phyloP scores from a whole-genome alignment of 768 basidiomycete species.

The Hemileccinum rubropunctum region DNA sequence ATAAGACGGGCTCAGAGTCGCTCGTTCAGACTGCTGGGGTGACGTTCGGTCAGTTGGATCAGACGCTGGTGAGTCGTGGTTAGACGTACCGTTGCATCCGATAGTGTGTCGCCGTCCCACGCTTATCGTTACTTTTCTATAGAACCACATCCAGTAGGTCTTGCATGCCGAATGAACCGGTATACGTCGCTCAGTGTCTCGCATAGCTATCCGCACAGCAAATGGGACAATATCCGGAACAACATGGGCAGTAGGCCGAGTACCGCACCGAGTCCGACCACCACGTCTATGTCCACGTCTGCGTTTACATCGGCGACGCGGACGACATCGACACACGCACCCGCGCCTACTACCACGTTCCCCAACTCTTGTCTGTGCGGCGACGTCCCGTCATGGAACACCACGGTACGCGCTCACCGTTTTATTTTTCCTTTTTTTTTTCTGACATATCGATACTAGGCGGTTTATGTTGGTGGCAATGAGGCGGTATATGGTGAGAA shows the following conservation, averaged over 20 bases:
- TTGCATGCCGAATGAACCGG: background rate
- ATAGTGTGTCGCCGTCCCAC: background rate
- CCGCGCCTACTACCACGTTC: slow-evolving; percentile 19
- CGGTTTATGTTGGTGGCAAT: slow-evolving; percentile 38
- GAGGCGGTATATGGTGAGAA: slow-evolving; percentile 41
- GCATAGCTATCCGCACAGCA: slow-evolving; percentile 59
- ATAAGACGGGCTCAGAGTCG: slow-evolving; percentile 57
- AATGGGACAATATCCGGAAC: slow-evolving; percentile 66
- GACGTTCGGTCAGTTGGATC: slow-evolving; percentile 53
- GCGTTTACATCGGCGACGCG: background rate
- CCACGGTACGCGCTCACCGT: slow-evolving; percentile 24
- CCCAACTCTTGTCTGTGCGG: slow-evolving; percentile 37
- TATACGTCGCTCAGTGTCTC: background rate
- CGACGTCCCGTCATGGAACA: slow-evolving; percentile 41
- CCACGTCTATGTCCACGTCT: slow-evolving; percentile 8
- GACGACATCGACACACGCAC: background rate
- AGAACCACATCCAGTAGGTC: slow-evolving; percentile 59
- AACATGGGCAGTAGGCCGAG: slow-evolving; percentile 48
- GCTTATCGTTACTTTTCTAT: background rate
- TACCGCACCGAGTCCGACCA: slow-evolving; percentile 16
- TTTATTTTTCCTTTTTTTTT: background rate
- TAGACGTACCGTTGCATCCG: too few species aligned
- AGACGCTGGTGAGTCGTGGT: slow-evolving; percentile 38
- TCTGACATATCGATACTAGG: background rate
- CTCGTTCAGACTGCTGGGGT: slow-evolving; percentile 50